Evolutionary conservation across 177 flowering plant genomes (phyloP).

Genomic region (Telopea speciosissima): DNA sequence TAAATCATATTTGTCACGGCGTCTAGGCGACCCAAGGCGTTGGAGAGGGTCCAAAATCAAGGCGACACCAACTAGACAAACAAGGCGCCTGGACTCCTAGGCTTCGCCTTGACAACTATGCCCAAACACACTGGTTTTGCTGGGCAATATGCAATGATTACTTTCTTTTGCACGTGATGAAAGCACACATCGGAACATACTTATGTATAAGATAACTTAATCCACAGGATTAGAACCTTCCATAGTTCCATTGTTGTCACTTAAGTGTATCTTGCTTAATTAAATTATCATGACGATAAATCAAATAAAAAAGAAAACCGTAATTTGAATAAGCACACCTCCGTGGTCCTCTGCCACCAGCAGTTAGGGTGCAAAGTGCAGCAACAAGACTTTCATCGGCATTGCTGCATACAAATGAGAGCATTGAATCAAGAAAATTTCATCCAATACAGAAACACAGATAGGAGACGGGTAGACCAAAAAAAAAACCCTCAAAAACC

Average conservation of each 20-base stretch:
- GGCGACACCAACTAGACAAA: too few relatives aligned
- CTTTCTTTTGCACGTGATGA: too few relatives aligned
- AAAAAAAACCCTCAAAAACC: background rate
- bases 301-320: background rate
- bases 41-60: too few relatives aligned
- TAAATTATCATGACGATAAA: background rate
- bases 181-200: too few relatives aligned
- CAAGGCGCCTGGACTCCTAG: too few relatives aligned
- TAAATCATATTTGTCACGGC: too few relatives aligned
- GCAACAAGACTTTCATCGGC: conserved; percentile 97
- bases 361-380: conserved; percentile 62
- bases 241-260: background rate
- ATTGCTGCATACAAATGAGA: conserved; percentile 46
- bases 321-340: conserved; percentile 33
- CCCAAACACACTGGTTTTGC: too few relatives aligned
- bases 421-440: background rate
- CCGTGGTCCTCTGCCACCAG: conserved; percentile 33
- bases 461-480: background rate
- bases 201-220: too few relatives aligned
- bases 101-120: too few relatives aligned
- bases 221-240: too few relatives aligned
- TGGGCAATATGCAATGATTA: too few relatives aligned
- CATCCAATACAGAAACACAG: background rate
- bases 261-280: background rate
- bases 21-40: too few relatives aligned